Evolutionary conservation across 2,329 filamentous ascomycete species (phyloP), one percentile per base, ranked within the genome.

Genomic region (Diaporthe sp.): DNA sequence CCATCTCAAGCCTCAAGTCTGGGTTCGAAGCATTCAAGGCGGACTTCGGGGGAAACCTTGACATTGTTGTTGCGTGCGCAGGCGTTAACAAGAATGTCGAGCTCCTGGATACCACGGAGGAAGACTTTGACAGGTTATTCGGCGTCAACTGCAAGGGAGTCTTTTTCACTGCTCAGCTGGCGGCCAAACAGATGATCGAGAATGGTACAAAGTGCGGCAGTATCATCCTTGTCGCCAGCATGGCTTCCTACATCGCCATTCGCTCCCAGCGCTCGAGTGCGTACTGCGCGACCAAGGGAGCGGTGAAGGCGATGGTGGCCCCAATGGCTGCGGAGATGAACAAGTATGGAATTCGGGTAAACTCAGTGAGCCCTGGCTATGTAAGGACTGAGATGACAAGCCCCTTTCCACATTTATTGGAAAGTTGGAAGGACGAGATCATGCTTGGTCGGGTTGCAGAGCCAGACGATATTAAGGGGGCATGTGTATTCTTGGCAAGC

Each of bases 221-320:
- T 74, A 89, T 90, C 71, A 83, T 90, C 15, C 80, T 90, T 4
- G 86, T 90, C 0, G 88, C 88, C 0, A 89, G 87, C 72, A 90
- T 90, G 78, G 88, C 88, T 0, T 86, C 86, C 39, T 83, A 88
- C 73, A 87, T 89, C 77, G 88, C 88, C 0, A 86, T 89, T 25
- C 83, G 86, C 12, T 86, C 85, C 19, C 87, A 90, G 78, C 80
- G 84, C 46, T 87, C 85, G 62, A 86, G 84, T 55, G 86, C 85
- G 7, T 88, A 88, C 72, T 87, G 86, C 77, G 86, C 84, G 3
- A 86, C 84, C 0, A 89, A 88, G 78, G 87, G 86, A 0, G 86
- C 87, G 0, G 87, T 88, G 25, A 80, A 83, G 57, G 84, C 85
- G 0, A 87, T 88, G 86, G 84, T 83, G 74, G 82, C 86, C 1